Evolutionary conservation across 2,329 filamentous ascomycete genomes (phyloP).

Genomic region (Paraphaeosphaeria minitans): DNA sequence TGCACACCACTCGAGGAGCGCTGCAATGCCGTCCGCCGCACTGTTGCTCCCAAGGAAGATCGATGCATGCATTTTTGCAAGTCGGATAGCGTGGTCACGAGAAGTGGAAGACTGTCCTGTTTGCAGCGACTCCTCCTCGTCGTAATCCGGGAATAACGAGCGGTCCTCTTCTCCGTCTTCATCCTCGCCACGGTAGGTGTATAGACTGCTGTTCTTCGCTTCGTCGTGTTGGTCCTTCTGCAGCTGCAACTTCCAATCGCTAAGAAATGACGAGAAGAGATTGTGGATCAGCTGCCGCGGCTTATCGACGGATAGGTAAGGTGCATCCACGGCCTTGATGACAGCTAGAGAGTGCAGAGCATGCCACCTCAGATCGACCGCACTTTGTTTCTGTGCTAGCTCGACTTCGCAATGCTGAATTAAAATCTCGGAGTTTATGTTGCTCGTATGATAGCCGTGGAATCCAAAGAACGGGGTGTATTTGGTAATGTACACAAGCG

Average conservation of each 20-base stretch:
- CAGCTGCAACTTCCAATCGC: conserved; percentile 79
- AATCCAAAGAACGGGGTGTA: conserved; percentile 44
- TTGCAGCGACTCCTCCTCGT: conserved; percentile 55
- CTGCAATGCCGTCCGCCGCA: conserved; percentile 31
- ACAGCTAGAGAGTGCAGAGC: conserved; percentile 34
- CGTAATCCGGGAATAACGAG: conserved; percentile 80
- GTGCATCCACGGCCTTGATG: conserved; percentile 32
- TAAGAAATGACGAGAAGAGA: conserved; percentile 74
- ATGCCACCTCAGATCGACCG: conserved; percentile 45
- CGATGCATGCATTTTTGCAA: conserved; percentile 42
- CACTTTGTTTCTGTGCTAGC: conserved; percentile 26
- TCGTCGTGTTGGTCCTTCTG: conserved; percentile 76
- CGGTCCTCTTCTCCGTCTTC: conserved; percentile 79
- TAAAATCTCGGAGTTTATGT: conserved; percentile 23
- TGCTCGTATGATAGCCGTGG: conserved; percentile 1
- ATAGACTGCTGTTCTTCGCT: conserved; percentile 75
- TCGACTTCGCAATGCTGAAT: conserved; percentile 26
- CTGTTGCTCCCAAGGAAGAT: conserved; percentile 32
- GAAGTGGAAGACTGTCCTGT: conserved; percentile 24
- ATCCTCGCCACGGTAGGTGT: conserved; percentile 81
- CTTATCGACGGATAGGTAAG: conserved; percentile 14
- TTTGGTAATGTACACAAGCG: conserved; percentile 30
- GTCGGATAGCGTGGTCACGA: conserved; percentile 40
- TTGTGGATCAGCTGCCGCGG: conserved; percentile 60
- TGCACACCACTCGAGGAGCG: conserved; percentile 38